phyloP scores from a whole-genome alignment of 2,329 filamentous ascomycete genomes.

The Claviceps humidiphila region DNA sequence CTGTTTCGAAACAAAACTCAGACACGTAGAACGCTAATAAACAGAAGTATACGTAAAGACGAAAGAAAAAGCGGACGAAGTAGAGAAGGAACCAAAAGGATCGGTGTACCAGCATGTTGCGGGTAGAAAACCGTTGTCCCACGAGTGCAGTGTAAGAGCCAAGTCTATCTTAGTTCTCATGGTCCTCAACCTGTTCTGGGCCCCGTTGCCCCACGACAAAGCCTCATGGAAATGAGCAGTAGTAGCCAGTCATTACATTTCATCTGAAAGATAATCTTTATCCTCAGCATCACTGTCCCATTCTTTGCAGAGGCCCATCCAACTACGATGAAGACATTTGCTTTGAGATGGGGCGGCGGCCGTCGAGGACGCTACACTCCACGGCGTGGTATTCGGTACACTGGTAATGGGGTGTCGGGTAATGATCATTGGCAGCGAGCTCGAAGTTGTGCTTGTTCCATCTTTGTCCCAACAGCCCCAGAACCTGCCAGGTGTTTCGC shows the following conservation, averaged over 20 bases:
- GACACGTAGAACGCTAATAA: not conserved
- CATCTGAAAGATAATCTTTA: constrained; percentile 16
- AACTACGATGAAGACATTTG: constrained; percentile 24
- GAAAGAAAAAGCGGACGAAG: not conserved
- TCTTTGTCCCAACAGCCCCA: constrained; percentile 40
- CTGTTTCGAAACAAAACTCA: not conserved
- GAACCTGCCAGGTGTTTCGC: constrained; percentile 39
- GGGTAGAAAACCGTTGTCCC: not conserved
- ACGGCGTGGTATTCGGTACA: constrained; percentile 16
- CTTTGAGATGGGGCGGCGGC: constrained; percentile 13
- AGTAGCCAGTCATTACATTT: constrained; percentile 14
- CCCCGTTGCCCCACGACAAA: not conserved
- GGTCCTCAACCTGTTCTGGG: not conserved
- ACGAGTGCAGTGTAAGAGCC: not conserved
- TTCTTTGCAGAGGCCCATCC: constrained; percentile 29
- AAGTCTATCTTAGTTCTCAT: not conserved
- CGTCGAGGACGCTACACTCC: constrained; percentile 16
- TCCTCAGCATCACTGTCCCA: constrained; percentile 16
- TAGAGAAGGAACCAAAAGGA: not conserved
- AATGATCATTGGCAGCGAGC: not conserved
- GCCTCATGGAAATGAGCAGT: not conserved
- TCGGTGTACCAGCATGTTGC: not conserved
- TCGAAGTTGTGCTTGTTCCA: constrained; percentile 14
- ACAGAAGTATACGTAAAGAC: not conserved
- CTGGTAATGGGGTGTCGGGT: constrained; percentile 15